Base-by-base conservation (phyloP, 441 rosid genomes). In the Arabidopsis hybrid region DNA sequence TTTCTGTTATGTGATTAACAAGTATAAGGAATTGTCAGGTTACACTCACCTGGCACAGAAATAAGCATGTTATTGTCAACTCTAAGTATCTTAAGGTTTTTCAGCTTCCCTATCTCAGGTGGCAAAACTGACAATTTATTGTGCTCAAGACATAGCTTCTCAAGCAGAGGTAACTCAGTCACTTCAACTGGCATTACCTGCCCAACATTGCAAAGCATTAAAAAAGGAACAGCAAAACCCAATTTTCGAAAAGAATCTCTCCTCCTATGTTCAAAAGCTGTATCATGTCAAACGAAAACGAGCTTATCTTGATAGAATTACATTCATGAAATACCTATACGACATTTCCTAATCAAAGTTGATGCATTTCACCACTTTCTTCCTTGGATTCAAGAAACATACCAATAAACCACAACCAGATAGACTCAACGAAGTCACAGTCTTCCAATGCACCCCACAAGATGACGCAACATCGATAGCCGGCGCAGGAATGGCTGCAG, bases 11-110 rank as follows among this genome's bases (percentile, higher is more conserved):
- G 32, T 3, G 0, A 2, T 5, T 14, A 65, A 77, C 67, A 65
- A 65, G 21, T 29, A 21, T 0, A 62, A 46, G 39, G 29, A 73
- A 57, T 39, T 42, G 3, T 2, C 6, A 47, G 16, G 55, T 63
- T 39, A 49, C 61, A 69, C 89, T 86, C 84, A 95, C 99, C 96
- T 71, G 99, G 99, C 74, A 95, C 97, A 31, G 99, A 95, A 50
- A 86, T 84, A 78, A 95, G 85, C 81, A 83, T 52, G 79, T 95
- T 95, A 79, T 84, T 71, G 73, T 95, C 98, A 75, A 86, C 95
- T 72, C 83, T 81, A 53, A 95, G 95, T 74, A 95, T 85, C 76
- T 88, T 88, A 65, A 95, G 85, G 63, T 67, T 84, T 76, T 85
- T 88, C 58, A 95, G 79, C 80, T 87, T 86, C 74, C 98, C 96